phyloP scores from a whole-genome alignment of 1,284 basidiomycete genomes.

The Fomitopsis pinicola region DNA sequence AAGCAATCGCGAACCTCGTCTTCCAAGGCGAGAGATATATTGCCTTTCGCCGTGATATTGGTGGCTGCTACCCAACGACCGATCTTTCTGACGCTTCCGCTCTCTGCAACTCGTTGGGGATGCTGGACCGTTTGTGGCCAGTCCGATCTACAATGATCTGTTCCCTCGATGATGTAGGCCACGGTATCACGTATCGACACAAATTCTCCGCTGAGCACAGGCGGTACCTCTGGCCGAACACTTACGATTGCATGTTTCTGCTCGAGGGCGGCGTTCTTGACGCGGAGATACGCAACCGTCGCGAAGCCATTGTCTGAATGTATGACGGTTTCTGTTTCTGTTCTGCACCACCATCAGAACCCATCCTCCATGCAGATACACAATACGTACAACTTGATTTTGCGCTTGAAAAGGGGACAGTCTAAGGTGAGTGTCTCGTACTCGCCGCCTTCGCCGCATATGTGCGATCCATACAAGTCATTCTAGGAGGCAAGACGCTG shows the following conservation, averaged over 20 bases:
- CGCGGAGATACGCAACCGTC: slow-evolving; percentile 83
- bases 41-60: slow-evolving; percentile 40
- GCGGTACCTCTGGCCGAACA: slow-evolving; percentile 36
- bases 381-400: slow-evolving; percentile 63
- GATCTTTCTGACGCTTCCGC: slow-evolving; percentile 12
- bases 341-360: slow-evolving; percentile 32
- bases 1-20: slow-evolving; percentile 68
- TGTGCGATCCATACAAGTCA: slow-evolving; percentile 82
- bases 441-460: slow-evolving; percentile 98
- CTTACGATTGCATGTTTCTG: slow-evolving; percentile 37
- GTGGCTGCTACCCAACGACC: slow-evolving; percentile 55
- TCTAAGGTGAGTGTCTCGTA: slow-evolving; percentile 95
- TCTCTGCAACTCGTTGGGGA: neutral
- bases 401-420: slow-evolving; percentile 82
- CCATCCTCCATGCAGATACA: neutral
- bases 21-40: slow-evolving; percentile 38
- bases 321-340: slow-evolving; percentile 65
- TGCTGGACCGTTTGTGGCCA: neutral
- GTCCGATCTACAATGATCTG: neutral
- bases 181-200: slow-evolving; percentile 22
- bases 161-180: neutral
- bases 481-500: slow-evolving; percentile 48
- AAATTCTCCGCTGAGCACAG: slow-evolving; percentile 46
- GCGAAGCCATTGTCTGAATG: slow-evolving; percentile 76
- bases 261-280: slow-evolving; percentile 64